These are phyloP conservation scores for Babjeviella inositovora DNA, from an alignment of 805 yeast species.

Conservation along the genomic window DNA sequence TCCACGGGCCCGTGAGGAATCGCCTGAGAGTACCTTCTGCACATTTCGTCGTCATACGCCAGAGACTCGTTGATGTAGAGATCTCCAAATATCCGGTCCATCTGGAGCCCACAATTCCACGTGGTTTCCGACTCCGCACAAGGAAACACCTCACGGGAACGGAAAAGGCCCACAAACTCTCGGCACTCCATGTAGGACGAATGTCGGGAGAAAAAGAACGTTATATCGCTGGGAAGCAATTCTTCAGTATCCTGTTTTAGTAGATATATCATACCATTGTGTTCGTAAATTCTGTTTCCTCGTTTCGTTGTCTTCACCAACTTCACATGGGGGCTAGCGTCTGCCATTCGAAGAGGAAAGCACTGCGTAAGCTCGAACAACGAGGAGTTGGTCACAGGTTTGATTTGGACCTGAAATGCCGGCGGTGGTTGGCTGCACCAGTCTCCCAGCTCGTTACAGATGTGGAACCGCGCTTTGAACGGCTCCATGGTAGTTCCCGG, in stretches of 20 bases:
- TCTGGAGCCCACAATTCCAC: slow-evolving; percentile 20
- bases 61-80: slow-evolving; percentile 9
- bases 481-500: no score
- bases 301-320: slow-evolving; percentile 6
- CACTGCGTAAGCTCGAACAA: slow-evolving; percentile 13
- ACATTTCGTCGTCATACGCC: slow-evolving; percentile 5
- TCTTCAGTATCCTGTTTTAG: slow-evolving; percentile 9
- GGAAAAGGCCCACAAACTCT: slow-evolving; percentile 15
- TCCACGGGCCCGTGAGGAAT: slow-evolving; percentile 1
- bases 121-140: slow-evolving; percentile 14
- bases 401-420: slow-evolving; percentile 11
- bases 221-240: slow-evolving; percentile 16
- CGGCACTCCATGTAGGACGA: slow-evolving; percentile 24
- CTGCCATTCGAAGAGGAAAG: slow-evolving; percentile 9
- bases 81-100: slow-evolving; percentile 22
- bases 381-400: slow-evolving; percentile 4
- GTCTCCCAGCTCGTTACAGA: no score
- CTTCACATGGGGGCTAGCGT: slow-evolving; percentile 3
- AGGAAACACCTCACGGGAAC: slow-evolving; percentile 24
- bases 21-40: not conserved
- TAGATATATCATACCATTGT: slow-evolving; percentile 12
- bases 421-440: slow-evolving; percentile 16
- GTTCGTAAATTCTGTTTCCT: slow-evolving; percentile 9
- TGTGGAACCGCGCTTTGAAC: no score
- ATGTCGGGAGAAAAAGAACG: slow-evolving; percentile 25